Base-by-base conservation (phyloP, 2,329 filamentous ascomycete species). In the Ophiostoma ulmi region DNA sequence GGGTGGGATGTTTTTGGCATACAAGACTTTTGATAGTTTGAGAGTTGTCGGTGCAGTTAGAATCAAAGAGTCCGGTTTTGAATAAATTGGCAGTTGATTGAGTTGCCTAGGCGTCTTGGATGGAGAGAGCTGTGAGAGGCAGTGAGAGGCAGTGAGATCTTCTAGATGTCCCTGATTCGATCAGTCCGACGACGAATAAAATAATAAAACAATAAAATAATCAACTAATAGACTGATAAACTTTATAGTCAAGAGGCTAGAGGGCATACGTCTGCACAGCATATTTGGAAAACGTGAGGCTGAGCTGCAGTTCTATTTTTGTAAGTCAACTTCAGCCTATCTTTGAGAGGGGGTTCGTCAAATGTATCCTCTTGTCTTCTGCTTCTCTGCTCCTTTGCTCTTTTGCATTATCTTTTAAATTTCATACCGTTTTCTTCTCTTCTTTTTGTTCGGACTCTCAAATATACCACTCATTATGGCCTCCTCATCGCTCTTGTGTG, bases 231-330 rank as follows among this genome's bases (percentile, higher is more conserved):
- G 31, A 31, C 31, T 31, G 6, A n/a, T 58, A 58, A 8, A 58
- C 52, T 58, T 58, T 58, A 58, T 58, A 22, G 52, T 58, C 26
- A 58, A 58, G 3, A 58, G 22, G 17, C 44, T 48, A 48, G 17
- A 48, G 44, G 31, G 52, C 52, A 26, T 58, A 26, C 52, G 22
- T 58, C 22, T 58, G 22, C 52, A 58, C 48, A 10, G 52, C 52
- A 58, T 58, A 26, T 6, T 58, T 48, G 44, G 44, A 48, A 14
- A 48, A 20, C 44, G 52, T 58, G 52, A 58, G 52, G 52, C 52
- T 58, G 52, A 58, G 52, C 22, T 22, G 22, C 44, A 6, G 44
- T 48, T 58, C 52, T 58, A 58, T 58, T 58, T 58, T 58, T 58
- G 22, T 14, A 22, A 11, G n/a, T 58, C 22, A 58, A 26, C 52